These are phyloP conservation scores for Pleoardoris graminearum DNA, from an alignment of 2,329 filamentous ascomycete genomes.

Conservation along the genomic window DNA sequence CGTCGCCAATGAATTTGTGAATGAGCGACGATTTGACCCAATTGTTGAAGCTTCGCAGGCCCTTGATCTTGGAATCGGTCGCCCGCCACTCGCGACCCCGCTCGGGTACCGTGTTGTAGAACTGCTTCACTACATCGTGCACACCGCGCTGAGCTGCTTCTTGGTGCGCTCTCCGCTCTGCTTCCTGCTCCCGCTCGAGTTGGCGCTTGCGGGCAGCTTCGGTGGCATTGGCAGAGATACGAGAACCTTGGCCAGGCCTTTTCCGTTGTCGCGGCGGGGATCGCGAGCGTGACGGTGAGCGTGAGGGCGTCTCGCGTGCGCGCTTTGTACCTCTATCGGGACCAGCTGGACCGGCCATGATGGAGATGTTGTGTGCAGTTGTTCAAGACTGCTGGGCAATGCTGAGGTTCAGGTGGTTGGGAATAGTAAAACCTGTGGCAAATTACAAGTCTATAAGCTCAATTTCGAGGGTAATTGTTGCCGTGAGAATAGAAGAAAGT, in stretches of 20 bases:
- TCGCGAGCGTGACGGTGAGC: conserved; percentile 41
- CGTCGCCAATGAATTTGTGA: conserved; percentile 73
- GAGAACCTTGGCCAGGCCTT: conserved; percentile 55
- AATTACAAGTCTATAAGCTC: background rate
- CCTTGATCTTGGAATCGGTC: conserved; percentile 93
- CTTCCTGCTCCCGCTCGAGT: conserved; percentile 47
- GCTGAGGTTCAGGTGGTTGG: background rate
- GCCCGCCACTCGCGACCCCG: conserved; percentile 92
- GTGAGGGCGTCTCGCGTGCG: conserved; percentile 38
- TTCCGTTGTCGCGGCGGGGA: conserved; percentile 66
- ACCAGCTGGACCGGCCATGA: conserved; percentile 26
- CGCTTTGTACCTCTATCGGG: conserved; percentile 31
- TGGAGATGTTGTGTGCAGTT: background rate
- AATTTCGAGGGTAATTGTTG: background rate
- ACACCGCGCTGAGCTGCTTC: conserved; percentile 59
- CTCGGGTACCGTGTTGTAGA: conserved; percentile 96
- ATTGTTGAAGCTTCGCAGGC: conserved; percentile 93
- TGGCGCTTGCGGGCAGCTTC: conserved; percentile 65
- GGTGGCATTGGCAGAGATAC: conserved; percentile 68
- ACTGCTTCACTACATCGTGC: conserved; percentile 84
- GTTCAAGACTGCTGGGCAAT: background rate
- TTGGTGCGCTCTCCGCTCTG: conserved; percentile 53
- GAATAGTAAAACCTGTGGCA: background rate
- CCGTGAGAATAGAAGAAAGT: background rate
- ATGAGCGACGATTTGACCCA: conserved; percentile 99